phyloP scores from a whole-genome alignment of 768 basidiomycete species.

The Hygrophoropsis aurantiaca region DNA sequence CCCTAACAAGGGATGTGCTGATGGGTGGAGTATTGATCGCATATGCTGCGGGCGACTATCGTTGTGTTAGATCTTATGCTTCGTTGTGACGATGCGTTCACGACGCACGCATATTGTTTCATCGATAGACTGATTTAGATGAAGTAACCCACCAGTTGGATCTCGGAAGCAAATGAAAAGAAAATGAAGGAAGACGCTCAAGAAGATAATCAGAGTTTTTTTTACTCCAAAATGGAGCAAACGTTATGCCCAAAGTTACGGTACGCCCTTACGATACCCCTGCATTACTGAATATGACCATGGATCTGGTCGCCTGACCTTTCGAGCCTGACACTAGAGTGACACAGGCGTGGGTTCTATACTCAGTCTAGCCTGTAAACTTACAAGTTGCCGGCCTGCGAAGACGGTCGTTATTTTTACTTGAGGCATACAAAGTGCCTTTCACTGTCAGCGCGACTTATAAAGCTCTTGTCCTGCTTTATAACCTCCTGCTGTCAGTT shows the following conservation, averaged over 20 bases:
- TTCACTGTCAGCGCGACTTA: conserved; percentile 14
- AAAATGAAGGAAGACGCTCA: conserved; percentile 12
- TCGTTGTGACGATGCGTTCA: too few relatives aligned
- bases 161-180: background rate
- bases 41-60: background rate
- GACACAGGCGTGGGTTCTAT: conserved; percentile 31
- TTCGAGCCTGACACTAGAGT: conserved; percentile 28
- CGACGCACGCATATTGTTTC: conserved; percentile 17
- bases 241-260: conserved; percentile 27
- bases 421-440: conserved; percentile 23
- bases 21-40: background rate
- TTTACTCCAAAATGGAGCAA: conserved; percentile 22
- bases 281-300: conserved; percentile 30
- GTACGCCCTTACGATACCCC: conserved; percentile 22
- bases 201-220: conserved; percentile 20
- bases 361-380: conserved; percentile 17
- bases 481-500: conserved; percentile 21
- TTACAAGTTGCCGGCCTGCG: conserved; percentile 16
- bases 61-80: background rate
- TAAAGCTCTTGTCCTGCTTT: conserved; percentile 21
- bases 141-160: too few relatives aligned
- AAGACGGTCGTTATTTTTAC: conserved; percentile 15
- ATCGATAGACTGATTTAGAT: conserved; percentile 25
- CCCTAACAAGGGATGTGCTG: too few relatives aligned
- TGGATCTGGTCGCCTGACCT: conserved; percentile 27